These are phyloP conservation scores for Saraca asoca DNA, from an alignment of 331 rosid species.

Conservation along the genomic window DNA sequence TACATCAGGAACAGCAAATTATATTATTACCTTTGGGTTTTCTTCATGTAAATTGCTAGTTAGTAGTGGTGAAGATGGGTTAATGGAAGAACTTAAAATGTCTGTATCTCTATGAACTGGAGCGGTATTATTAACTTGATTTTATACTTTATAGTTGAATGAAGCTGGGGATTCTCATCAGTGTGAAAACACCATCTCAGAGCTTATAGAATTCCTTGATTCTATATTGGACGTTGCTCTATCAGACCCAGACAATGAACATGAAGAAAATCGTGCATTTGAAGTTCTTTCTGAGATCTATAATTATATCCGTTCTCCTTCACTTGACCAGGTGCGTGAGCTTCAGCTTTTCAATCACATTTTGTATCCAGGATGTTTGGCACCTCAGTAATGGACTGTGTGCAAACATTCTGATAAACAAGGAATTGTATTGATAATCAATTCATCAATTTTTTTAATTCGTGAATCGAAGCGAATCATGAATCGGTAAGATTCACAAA, in stretches of 20 bases:
- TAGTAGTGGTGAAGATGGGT: conserved; percentile 1
- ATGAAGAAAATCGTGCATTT: conserved; percentile 42
- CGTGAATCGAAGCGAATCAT: no score
- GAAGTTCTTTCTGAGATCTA: conserved; percentile 55
- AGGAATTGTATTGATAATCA: no score
- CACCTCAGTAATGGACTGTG: background rate
- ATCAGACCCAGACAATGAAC: conserved; percentile 50
- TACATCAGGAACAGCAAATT: background rate
- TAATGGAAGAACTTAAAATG: background rate
- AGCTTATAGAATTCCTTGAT: conserved; percentile 58
- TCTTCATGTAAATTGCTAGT: background rate
- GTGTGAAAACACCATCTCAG: conserved; percentile 42
- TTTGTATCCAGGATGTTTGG: background rate
- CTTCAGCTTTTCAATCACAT: no score
- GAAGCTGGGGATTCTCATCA: conserved; percentile 49
- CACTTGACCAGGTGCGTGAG: conserved; percentile 55
- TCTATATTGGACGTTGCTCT: conserved; percentile 51
- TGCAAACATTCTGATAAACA: no score
- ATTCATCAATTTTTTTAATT: no score
- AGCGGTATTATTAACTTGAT: conserved; percentile 10
- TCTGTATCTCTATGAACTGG: background rate
- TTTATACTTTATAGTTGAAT: conserved; percentile 40
- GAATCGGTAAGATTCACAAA: no score
- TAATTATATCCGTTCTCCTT: conserved; percentile 54
- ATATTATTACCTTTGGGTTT: background rate